These are phyloP conservation scores for Yarrowia alimentaria DNA, from an alignment of 805 yeast genomes.

Conservation along the genomic window DNA sequence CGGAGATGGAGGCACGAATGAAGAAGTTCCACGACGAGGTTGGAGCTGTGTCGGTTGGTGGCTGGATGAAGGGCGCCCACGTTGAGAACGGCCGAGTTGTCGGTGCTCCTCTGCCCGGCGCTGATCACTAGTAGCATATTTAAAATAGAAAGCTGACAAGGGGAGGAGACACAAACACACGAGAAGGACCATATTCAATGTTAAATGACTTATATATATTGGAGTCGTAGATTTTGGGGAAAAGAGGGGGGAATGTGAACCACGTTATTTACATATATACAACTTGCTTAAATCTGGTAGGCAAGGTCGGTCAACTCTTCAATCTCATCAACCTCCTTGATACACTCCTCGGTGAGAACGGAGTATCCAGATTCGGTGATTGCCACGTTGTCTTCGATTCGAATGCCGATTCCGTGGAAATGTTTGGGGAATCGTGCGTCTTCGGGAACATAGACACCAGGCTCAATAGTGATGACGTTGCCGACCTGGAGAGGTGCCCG, in stretches of 20 bases:
- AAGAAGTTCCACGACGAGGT: conserved; percentile 54
- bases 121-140: conserved; percentile 28
- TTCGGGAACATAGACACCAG: conserved; percentile 88
- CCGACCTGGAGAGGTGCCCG: conserved; percentile 55
- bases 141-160: too few relatives aligned
- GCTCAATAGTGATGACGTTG: conserved; percentile 92
- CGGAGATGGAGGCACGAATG: conserved; percentile 75
- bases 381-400: conserved; percentile 93
- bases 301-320: conserved; percentile 43
- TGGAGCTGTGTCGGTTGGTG: conserved; percentile 62
- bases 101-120: conserved; percentile 43
- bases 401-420: conserved; percentile 84
- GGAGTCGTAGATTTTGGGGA: too few relatives aligned
- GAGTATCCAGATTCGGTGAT: conserved; percentile 61
- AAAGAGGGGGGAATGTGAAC: too few relatives aligned
- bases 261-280: too few relatives aligned
- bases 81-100: conserved; percentile 62
- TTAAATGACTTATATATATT: too few relatives aligned
- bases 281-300: background rate
- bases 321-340: conserved; percentile 79
- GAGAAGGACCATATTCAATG: too few relatives aligned
- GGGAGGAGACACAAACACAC: too few relatives aligned
- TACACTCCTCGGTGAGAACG: conserved; percentile 75
- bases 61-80: conserved; percentile 67
- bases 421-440: conserved; percentile 67